A percentile compares a stretch with the other conserved stretches of the same genome.
These are phyloP conservation scores for Gossypium trilobum DNA, from an alignment of 441 rosid species.

Conservation along the genomic window DNA sequence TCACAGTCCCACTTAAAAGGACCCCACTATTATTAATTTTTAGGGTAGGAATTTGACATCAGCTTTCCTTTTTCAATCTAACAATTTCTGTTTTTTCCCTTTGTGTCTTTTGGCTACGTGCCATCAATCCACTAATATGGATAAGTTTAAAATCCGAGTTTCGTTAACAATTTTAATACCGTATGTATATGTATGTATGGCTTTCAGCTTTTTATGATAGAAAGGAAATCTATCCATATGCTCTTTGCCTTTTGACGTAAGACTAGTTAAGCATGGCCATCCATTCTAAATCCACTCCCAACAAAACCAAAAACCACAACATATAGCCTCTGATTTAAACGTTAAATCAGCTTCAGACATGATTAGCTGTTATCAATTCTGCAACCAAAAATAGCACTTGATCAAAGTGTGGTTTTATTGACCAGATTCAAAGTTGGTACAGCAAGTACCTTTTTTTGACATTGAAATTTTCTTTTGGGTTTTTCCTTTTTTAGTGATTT, in stretches of 20 bases:
- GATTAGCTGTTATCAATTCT: background rate
- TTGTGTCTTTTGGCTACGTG: background rate
- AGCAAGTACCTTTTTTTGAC: background rate
- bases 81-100: background rate
- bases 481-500: too few species aligned
- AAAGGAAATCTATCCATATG: too few species aligned
- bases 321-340: background rate
- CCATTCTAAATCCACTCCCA: background rate
- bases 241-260: too few species aligned
- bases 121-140: background rate
- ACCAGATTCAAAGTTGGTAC: background rate
- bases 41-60: background rate
- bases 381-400: background rate
- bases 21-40: background rate
- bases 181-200: too few species aligned
- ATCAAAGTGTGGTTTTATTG: background rate
- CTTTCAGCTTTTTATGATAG: too few species aligned
- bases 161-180: too few species aligned
- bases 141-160: too few species aligned
- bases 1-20: background rate
- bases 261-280: background rate
- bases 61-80: background rate
- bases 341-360: background rate
- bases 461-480: background rate
- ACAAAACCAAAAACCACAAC: background rate